Percentiles rank a stretch among this genome's conserved stretches.
phyloP scores from a whole-genome alignment of 164 flowering plant genomes.

The Chimonanthus praecox region DNA sequence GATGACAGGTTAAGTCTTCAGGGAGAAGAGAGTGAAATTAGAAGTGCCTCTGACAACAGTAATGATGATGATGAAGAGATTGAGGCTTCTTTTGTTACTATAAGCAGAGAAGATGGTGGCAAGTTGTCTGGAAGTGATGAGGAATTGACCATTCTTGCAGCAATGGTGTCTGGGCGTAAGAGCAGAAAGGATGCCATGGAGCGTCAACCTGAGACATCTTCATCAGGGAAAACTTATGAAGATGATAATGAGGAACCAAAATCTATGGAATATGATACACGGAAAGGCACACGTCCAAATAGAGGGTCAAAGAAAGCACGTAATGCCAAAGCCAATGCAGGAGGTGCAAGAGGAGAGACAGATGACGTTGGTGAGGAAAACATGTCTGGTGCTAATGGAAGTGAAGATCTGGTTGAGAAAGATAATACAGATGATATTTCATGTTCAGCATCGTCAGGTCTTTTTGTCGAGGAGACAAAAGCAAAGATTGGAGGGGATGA shows the following conservation, averaged over 20 bases:
- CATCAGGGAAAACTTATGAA: conserved; percentile 10
- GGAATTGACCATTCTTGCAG: conserved; percentile 56
- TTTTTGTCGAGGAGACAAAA: conserved; percentile 19
- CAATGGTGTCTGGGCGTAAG: conserved; percentile 62
- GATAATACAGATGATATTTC: conserved; percentile 16
- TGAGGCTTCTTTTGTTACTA: conserved; percentile 12
- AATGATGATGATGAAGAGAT: conserved; percentile 20
- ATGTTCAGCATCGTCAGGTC: conserved; percentile 19
- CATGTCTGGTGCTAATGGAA: conserved; percentile 4
- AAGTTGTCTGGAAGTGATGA: conserved; percentile 31
- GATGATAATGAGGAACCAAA: conserved; percentile 34
- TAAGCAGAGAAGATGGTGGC: conserved; percentile 5
- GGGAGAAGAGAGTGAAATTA: conserved; percentile 21
- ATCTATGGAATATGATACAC: conserved; percentile 46
- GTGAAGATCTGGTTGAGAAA: conserved; percentile 15
- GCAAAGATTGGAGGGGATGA: conserved; percentile 19
- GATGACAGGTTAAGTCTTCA: conserved; percentile 24
- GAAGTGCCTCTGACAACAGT: conserved; percentile 11
- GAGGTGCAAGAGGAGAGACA: conserved; percentile 6
- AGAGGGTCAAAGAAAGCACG: conserved; percentile 38
- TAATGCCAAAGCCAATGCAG: conserved; percentile 18
- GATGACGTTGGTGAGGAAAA: conserved; percentile 7
- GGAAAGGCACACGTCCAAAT: conserved; percentile 45
- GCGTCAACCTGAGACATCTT: conserved; percentile 19
- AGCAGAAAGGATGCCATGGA: conserved; percentile 25